Percentiles rank a stretch among this genome's conserved stretches.
These are phyloP conservation scores for Phytophthora lateralis DNA, from an alignment of 352 stramenopile species.

Conservation along the genomic window DNA sequence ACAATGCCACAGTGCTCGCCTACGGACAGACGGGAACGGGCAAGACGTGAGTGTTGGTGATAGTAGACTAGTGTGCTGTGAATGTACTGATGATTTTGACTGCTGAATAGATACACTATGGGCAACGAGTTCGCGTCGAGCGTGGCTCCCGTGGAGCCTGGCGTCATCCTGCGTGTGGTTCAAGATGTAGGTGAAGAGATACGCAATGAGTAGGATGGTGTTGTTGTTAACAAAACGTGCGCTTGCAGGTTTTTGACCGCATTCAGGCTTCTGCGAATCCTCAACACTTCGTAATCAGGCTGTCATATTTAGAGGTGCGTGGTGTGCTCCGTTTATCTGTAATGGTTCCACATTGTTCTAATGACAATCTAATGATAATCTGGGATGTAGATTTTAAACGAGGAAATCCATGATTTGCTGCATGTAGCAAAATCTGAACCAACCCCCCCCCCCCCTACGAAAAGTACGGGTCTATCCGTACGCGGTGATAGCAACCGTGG, in stretches of 20 bases:
- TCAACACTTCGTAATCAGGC: slow-evolving; percentile 53
- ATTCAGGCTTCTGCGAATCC: slow-evolving; percentile 30
- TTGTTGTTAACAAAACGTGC: neutral
- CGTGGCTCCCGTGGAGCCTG: slow-evolving; percentile 38
- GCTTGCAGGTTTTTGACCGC: slow-evolving; percentile 53
- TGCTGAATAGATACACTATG: slow-evolving; percentile 93
- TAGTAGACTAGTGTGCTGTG: neutral
- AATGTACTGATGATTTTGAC: neutral
- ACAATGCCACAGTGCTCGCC: slow-evolving; percentile 95
- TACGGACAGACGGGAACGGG: slow-evolving; percentile 94
- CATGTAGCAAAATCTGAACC: slow-evolving; percentile 5
- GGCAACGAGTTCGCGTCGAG: slow-evolving; percentile 77
- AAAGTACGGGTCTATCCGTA: slow-evolving; percentile 56
- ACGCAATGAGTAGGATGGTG: neutral
- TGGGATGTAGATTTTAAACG: slow-evolving; percentile 93
- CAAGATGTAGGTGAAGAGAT: slow-evolving; percentile 44
- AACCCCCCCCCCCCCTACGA: slow-evolving; percentile 6
- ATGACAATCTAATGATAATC: neutral
- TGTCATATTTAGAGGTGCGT: slow-evolving; percentile 78
- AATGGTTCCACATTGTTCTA: neutral
- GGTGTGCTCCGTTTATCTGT: neutral
- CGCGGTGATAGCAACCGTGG: slow-evolving; percentile 91
- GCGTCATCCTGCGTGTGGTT: slow-evolving; percentile 87
- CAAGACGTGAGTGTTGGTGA: slow-evolving; percentile 56
- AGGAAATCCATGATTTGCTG: slow-evolving; percentile 96